Conservation (phyloP, 352 stramenopile genomes). For the Globisporangium middletonii region DNA sequence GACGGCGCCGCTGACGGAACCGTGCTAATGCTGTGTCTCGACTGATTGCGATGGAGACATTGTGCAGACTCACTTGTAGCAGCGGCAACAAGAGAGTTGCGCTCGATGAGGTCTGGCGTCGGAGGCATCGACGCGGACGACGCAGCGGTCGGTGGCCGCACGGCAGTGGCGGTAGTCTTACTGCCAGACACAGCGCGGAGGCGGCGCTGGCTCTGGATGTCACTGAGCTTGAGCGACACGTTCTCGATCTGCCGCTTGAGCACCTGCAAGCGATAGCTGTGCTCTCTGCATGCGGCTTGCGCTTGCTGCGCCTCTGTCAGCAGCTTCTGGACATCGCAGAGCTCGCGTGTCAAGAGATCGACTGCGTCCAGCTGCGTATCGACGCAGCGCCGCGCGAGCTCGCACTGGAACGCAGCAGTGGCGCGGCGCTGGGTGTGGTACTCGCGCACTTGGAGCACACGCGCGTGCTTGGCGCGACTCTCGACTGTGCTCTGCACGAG, state of each 20-base stretch:
- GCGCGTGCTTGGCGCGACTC: slow-evolving; percentile 18
- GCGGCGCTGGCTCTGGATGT: slow-evolving; percentile 4
- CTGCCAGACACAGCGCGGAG: too few relatives aligned
- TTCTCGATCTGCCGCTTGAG: slow-evolving; percentile 55
- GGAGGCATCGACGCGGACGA: too few relatives aligned
- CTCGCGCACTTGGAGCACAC: slow-evolving; percentile 14
- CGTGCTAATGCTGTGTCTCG: not conserved
- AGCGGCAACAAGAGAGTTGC: too few relatives aligned
- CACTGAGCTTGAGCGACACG: slow-evolving; percentile 39
- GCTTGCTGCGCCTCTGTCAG: slow-evolving; percentile 30
- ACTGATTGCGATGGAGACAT: not conserved
- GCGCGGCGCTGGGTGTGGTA: slow-evolving; percentile 18
- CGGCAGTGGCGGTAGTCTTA: not conserved
- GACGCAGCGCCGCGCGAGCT: slow-evolving; percentile 29
- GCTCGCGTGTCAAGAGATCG: slow-evolving; percentile 28
- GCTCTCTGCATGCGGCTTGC: slow-evolving; percentile 25
- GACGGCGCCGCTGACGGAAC: not conserved
- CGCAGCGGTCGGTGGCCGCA: too few relatives aligned
- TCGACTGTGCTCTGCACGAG: slow-evolving; percentile 16
- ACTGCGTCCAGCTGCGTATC: slow-evolving; percentile 31
- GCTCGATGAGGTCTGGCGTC: too few relatives aligned
- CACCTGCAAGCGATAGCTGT: slow-evolving; percentile 24
- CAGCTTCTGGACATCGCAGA: slow-evolving; percentile 21
- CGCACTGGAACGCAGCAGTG: slow-evolving; percentile 19
- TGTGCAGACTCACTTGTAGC: too few relatives aligned